These are phyloP conservation scores for Podospora sp. DNA, from an alignment of 495 filamentous ascomycete species.

Conservation along the genomic window DNA sequence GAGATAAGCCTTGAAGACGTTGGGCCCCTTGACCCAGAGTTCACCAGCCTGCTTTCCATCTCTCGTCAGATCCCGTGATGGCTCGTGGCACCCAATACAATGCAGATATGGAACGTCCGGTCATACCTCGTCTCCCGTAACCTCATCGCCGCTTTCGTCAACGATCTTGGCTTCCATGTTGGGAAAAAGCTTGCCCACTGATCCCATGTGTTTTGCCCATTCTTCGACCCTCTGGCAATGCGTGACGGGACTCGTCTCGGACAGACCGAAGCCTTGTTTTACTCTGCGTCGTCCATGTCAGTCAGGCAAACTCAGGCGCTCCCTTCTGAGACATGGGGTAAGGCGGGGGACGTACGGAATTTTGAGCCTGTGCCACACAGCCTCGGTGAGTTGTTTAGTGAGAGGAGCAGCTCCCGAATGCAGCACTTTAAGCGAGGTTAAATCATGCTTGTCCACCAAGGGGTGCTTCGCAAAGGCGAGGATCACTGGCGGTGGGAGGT, in stretches of 20 bases:
- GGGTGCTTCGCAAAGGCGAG: constrained; percentile 81
- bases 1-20: constrained; percentile 76
- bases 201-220: constrained; percentile 77
- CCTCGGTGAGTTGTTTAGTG: constrained; percentile 77
- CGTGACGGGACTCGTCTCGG: constrained; percentile 57
- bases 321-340: too few species aligned
- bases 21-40: constrained; percentile 76
- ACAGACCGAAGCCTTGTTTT: constrained; percentile 64
- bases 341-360: constrained; percentile 47
- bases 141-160: constrained; percentile 60
- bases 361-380: constrained; percentile 72
- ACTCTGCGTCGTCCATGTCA: constrained; percentile 28
- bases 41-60: constrained; percentile 58
- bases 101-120: not conserved
- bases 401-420: constrained; percentile 90
- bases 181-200: constrained; percentile 77
- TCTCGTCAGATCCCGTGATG: not conserved
- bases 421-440: constrained; percentile 78
- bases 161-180: constrained; percentile 86
- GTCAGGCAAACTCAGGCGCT: not conserved
- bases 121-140: constrained; percentile 49
- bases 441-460: constrained; percentile 73
- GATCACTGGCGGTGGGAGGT: constrained; percentile 84
- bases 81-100: not conserved
- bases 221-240: constrained; percentile 68